A percentile compares a stretch with the other conserved stretches of the same genome.
phyloP scores from a whole-genome alignment of 176 grass and related monocot species.

The Panicum miliaceum region DNA sequence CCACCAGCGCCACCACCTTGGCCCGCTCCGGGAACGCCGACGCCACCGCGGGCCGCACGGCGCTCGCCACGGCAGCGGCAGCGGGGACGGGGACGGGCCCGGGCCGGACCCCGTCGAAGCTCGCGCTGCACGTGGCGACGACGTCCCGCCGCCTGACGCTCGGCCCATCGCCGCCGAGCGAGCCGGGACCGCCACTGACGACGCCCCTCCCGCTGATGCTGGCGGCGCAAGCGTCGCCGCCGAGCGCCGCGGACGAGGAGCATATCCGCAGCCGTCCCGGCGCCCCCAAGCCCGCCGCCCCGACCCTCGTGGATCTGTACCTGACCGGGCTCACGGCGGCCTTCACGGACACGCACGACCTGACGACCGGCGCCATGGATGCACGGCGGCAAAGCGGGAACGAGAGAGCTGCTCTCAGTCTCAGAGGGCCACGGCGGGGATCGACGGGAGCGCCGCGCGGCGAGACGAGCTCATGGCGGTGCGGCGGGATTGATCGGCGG shows the following conservation, averaged over 20 bases:
- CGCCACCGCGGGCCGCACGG: neutral
- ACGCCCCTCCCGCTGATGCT: conserved; percentile 40
- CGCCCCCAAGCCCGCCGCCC: conserved; percentile 27
- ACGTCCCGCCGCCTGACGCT: conserved; percentile 26
- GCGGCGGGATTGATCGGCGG: conserved; percentile 19
- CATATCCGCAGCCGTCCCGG: conserved; percentile 25
- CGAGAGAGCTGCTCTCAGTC: neutral
- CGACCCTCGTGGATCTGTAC: conserved; percentile 50
- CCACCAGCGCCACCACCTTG: conserved; percentile 76
- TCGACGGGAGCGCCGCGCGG: neutral
- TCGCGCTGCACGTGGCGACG: conserved; percentile 68
- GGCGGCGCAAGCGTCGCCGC: neutral
- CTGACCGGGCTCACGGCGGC: conserved; percentile 38
- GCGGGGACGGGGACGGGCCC: neutral
- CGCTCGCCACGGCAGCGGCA: conserved; percentile 25
- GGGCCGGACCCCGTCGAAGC: conserved; percentile 66
- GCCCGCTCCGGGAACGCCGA: conserved; percentile 64
- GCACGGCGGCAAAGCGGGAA: neutral
- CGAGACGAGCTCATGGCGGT: conserved; percentile 31
- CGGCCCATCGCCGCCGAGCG: conserved; percentile 41
- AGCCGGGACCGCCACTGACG: neutral
- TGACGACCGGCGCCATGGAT: conserved; percentile 43
- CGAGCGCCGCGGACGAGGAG: neutral
- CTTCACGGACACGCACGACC: conserved; percentile 44
- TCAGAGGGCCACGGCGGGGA: conserved; percentile 43